Base-by-base conservation (phyloP, 2,329 filamentous ascomycete species). In the Alternaria conjuncta region DNA sequence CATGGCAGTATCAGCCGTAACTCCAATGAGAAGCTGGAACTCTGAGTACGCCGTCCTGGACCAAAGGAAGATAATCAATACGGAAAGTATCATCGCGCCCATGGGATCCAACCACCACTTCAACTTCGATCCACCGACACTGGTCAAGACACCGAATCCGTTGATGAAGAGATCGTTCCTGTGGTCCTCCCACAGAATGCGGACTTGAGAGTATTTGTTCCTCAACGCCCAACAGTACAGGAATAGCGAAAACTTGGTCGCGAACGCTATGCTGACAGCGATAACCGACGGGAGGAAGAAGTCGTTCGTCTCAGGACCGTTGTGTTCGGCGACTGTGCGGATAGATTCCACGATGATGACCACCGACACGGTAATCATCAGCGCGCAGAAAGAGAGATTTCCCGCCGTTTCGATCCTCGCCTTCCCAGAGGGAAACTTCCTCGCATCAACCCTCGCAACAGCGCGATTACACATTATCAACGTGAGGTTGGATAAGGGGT, bases 121-220 rank as follows among this genome's bases (percentile, higher is more conserved):
- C 21, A 98, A 84, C 84, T 97, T 96, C 68, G 90, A 89, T 32
- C 96, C 96, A 59, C 93, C 92, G n/a, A 97, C 90, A 3, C 92
- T 95, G 1, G 94, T 97, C 58, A 97, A 81, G 67, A 98, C 89
- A 87, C 92, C 94, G 71, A 97, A 93, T 57, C 93, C 93, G 79
- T 98, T 99, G 86, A 99, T 93, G 73, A 97, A 86, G n/a, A 99
- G 85, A 77, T 99, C 96, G 77, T 99, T 99, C 65, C 96, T 90
- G 82, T 99, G 96, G 76, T 98, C 95, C 80, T 97, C 92, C 94
- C 94, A 97, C 13, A 98, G 84, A 77, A 97, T 97, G 61, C 92
- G 88, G 67, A 97, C 89, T 80, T 97, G 94, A 64, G 89, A 93
- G 84, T 98, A 97, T 74, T 93, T 92, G 82, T 97, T 90, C 70